Evolutionary conservation across 495 filamentous ascomycete genomes (phyloP).

Genomic region (Glarea lozoyensis): DNA sequence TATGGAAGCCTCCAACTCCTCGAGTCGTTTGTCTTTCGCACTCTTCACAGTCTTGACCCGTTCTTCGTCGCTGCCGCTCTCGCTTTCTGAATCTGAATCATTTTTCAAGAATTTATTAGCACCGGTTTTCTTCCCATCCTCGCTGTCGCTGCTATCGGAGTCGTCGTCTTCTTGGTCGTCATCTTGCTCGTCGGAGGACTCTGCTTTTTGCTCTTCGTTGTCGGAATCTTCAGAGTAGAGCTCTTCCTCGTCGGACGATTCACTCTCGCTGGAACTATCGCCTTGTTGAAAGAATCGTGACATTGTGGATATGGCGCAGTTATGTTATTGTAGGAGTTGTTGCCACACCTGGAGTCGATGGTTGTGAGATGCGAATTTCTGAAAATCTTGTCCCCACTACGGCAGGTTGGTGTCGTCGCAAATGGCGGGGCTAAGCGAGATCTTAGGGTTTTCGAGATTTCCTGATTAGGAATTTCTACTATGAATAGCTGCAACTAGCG

Average conservation of each 20-base stretch:
- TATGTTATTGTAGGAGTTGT: neutral
- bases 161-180: constrained; percentile 48
- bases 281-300: constrained; percentile 94
- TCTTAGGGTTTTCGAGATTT: constrained; percentile 1
- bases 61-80: constrained; percentile 78
- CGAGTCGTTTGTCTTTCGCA: constrained; percentile 92
- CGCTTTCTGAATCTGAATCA: constrained; percentile 64
- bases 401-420: constrained; percentile 1
- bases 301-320: constrained; percentile 39
- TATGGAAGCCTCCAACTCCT: constrained; percentile 85
- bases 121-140: constrained; percentile 57
- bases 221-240: constrained; percentile 74
- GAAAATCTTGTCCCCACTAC: constrained; percentile 6
- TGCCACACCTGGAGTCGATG: neutral
- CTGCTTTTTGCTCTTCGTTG: constrained; percentile 47
- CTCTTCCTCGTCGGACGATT: constrained; percentile 85
- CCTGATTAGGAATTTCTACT: too few species aligned
- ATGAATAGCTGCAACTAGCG: neutral
- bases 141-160: constrained; percentile 54
- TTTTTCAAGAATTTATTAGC: constrained; percentile 73
- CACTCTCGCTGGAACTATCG: constrained; percentile 25
- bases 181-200: constrained; percentile 34
- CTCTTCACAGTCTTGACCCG: constrained; percentile 81
- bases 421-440: constrained; percentile 2
- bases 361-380: neutral